These are phyloP conservation scores for Neoascochyta sp. DNA, from an alignment of 2,329 filamentous ascomycete species.

Conservation along the genomic window DNA sequence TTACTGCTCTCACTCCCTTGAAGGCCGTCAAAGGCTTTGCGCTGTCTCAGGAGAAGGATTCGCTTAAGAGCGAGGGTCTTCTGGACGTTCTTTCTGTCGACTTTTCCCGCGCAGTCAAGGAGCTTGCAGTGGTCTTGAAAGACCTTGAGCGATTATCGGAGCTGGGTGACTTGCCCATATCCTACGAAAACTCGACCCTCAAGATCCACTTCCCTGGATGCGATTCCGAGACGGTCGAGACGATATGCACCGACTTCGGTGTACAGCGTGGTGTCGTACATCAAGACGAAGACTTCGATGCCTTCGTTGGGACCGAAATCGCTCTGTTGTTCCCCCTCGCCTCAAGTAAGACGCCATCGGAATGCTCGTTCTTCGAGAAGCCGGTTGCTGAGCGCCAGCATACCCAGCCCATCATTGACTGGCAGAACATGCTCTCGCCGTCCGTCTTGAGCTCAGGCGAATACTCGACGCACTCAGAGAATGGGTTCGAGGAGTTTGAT, in stretches of 20 bases:
- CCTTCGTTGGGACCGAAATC: conserved; percentile 63
- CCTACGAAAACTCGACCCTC: conserved; percentile 64
- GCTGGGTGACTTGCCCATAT: conserved; percentile 79
- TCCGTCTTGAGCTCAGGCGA: conserved; percentile 30
- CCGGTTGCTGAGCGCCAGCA: conserved; percentile 36
- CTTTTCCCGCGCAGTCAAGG: conserved; percentile 81
- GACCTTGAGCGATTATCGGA: conserved; percentile 74
- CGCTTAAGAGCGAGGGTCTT: conserved; percentile 77
- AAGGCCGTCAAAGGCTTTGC: conserved; percentile 55
- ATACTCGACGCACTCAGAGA: conserved; percentile 40
- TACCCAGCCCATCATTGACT: conserved; percentile 47
- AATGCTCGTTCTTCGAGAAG: conserved; percentile 47
- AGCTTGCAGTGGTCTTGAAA: conserved; percentile 72
- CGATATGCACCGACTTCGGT: conserved; percentile 81
- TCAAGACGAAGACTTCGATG: conserved; percentile 74
- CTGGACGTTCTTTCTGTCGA: conserved; percentile 82
- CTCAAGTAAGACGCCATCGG: conserved; percentile 53
- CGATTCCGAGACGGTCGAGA: conserved; percentile 75
- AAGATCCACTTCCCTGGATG: conserved; percentile 89
- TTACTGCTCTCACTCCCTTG: conserved; percentile 80
- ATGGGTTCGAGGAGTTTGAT: conserved; percentile 39
- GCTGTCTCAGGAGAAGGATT: conserved; percentile 47
- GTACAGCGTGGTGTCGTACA: conserved; percentile 72
- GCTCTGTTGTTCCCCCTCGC: conserved; percentile 86
- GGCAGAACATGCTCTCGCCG: conserved; percentile 56